Conservation (phyloP, 83 land plant species). For the Picea mariana region DNA sequence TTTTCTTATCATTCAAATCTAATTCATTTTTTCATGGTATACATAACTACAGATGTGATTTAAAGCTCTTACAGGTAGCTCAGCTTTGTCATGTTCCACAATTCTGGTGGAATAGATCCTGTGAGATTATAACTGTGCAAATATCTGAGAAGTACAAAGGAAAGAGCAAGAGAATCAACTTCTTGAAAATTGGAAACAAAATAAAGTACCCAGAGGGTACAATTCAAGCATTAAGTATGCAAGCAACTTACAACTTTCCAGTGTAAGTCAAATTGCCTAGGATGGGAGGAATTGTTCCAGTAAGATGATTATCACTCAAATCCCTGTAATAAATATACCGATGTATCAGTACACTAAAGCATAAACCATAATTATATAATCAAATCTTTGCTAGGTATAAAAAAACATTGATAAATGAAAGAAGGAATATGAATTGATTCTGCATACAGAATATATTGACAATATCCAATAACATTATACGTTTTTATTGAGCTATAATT, state of each 20-base stretch:
- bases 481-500: neutral
- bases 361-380: neutral
- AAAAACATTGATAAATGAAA: neutral
- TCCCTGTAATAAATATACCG: conserved; percentile 54
- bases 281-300: conserved; percentile 79
- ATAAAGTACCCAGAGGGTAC: no score
- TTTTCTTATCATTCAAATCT: no score
- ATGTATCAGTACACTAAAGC: neutral
- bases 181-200: no score
- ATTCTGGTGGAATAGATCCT: no score
- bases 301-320: conserved; percentile 80
- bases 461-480: neutral
- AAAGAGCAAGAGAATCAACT: no score
- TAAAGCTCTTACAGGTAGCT: no score
- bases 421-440: neutral
- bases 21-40: no score
- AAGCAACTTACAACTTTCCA: conserved; percentile 76
- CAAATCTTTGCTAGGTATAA: neutral
- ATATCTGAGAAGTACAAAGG: no score
- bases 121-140: no score
- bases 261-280: conserved; percentile 89
- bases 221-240: no score
- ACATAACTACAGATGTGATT: no score
- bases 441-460: neutral
- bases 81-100: no score